Percentiles rank a stretch among this genome's conserved stretches.
phyloP scores from a whole-genome alignment of 129 eudicot species.

The Sambucus nigra region DNA sequence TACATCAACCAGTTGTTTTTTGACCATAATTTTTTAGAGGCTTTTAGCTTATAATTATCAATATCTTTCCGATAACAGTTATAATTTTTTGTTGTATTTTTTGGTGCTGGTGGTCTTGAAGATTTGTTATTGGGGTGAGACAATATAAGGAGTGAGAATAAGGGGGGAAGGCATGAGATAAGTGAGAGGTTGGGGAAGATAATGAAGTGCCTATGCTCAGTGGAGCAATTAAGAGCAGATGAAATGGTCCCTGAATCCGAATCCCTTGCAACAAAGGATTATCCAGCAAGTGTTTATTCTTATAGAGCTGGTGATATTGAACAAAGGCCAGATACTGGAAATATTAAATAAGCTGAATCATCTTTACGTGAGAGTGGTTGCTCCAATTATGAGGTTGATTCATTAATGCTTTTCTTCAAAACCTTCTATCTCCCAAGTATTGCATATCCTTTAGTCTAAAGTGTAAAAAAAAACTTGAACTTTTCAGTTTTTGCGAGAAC shows the following conservation, averaged over 20 bases:
- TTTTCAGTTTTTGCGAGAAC: too few relatives aligned
- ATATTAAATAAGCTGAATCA: slow-evolving; percentile 87
- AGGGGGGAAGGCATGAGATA: slow-evolving; percentile 13
- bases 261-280: slow-evolving; percentile 52
- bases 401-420: too few relatives aligned
- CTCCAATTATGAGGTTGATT: slow-evolving; percentile 86
- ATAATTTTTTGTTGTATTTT: slow-evolving; percentile 7
- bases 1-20: neutral
- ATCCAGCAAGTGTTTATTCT: slow-evolving; percentile 42
- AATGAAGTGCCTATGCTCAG: slow-evolving; percentile 55
- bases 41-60: neutral
- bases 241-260: slow-evolving; percentile 61
- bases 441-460: too few relatives aligned
- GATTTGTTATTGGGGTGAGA: slow-evolving; percentile 24
- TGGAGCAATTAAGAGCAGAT: slow-evolving; percentile 38
- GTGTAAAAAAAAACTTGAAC: too few relatives aligned
- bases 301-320: slow-evolving; percentile 42
- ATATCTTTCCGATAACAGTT: neutral
- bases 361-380: slow-evolving; percentile 86
- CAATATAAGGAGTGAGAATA: slow-evolving; percentile 39
- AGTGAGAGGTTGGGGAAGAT: slow-evolving; percentile 29
- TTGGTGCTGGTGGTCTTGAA: slow-evolving; percentile 19
- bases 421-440: too few relatives aligned
- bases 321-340: slow-evolving; percentile 54
- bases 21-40: neutral